Conservation (phyloP, 1,284 basidiomycete species). For the Ganoderma multipileum region DNA sequence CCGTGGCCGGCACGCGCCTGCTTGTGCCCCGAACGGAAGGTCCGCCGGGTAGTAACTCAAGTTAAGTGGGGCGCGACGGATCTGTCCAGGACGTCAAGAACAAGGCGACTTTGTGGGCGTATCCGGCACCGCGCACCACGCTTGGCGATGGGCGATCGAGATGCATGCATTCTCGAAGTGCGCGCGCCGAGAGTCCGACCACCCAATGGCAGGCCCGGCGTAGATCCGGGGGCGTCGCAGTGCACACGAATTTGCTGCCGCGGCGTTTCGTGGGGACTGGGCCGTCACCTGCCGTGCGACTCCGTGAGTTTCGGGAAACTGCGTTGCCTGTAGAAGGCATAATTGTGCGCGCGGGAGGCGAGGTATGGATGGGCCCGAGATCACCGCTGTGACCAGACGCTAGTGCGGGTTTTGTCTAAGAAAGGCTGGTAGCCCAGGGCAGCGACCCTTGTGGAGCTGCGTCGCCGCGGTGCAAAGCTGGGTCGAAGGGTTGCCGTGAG, state of each 20-base stretch:
- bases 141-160: slow-evolving; percentile 1
- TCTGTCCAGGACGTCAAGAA: slow-evolving; percentile 3
- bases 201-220: background rate
- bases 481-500: background rate
- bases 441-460: slow-evolving; percentile 4
- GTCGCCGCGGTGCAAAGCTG: background rate
- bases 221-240: slow-evolving; percentile 8
- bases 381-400: slow-evolving; percentile 13
- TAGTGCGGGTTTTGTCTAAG: slow-evolving; percentile 17
- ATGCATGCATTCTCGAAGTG: background rate
- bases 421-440: slow-evolving; percentile 1
- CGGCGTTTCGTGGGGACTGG: slow-evolving; percentile 12
- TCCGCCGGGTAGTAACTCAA: background rate
- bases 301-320: slow-evolving; percentile 1
- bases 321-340: slow-evolving; percentile 11
- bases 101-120: slow-evolving; percentile 13
- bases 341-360: slow-evolving; percentile 21
- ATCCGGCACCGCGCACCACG: background rate
- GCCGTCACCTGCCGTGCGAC: background rate
- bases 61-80: background rate
- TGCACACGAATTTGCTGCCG: slow-evolving; percentile 23
- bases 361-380: slow-evolving; percentile 20
- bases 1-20: background rate
- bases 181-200: too few species aligned
- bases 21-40: background rate